Evolutionary conservation across 306 rosid species (phyloP).

Genomic region (Calophaca sinica): DNA sequence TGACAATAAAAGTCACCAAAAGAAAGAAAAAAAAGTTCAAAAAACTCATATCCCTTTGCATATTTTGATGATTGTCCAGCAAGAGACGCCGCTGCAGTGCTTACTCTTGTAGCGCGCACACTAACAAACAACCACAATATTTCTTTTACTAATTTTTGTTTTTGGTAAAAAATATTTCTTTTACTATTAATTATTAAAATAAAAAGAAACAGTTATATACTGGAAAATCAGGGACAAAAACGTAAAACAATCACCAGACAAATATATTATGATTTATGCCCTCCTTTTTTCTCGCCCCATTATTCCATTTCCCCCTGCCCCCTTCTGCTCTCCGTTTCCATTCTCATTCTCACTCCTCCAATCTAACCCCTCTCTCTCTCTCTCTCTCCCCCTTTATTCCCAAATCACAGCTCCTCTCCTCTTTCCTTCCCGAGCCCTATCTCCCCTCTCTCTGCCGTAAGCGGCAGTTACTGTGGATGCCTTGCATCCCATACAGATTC

Average conservation of each 20-base stretch:
- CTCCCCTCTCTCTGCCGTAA: conserved; percentile 15
- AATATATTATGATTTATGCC: background rate
- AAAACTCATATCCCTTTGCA: too few relatives aligned
- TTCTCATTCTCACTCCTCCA: background rate
- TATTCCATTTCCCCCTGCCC: too few relatives aligned
- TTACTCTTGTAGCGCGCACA: too few relatives aligned
- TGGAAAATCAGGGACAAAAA: conserved; percentile 32
- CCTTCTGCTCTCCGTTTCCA: background rate
- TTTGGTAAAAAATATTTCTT: too few relatives aligned
- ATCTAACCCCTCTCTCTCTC: background rate
- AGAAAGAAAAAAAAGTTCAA: too few relatives aligned
- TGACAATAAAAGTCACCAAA: too few relatives aligned
- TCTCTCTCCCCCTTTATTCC: background rate
- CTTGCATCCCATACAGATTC: conserved; percentile 16
- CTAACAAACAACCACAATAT: too few relatives aligned
- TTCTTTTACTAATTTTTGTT: too few relatives aligned
- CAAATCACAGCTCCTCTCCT: background rate
- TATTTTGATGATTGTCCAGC: too few relatives aligned
- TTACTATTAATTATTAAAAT: too few relatives aligned
- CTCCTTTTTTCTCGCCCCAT: background rate
- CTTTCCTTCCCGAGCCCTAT: background rate
- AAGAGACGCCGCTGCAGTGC: too few relatives aligned
- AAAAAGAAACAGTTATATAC: conserved; percentile 18
- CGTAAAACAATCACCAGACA: conserved; percentile 13
- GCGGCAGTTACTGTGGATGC: background rate